Percentiles rank a stretch among this genome's conserved stretches.
phyloP scores from a whole-genome alignment of 2,329 filamentous ascomycete genomes.

The Pestalotiopsis sp. region DNA sequence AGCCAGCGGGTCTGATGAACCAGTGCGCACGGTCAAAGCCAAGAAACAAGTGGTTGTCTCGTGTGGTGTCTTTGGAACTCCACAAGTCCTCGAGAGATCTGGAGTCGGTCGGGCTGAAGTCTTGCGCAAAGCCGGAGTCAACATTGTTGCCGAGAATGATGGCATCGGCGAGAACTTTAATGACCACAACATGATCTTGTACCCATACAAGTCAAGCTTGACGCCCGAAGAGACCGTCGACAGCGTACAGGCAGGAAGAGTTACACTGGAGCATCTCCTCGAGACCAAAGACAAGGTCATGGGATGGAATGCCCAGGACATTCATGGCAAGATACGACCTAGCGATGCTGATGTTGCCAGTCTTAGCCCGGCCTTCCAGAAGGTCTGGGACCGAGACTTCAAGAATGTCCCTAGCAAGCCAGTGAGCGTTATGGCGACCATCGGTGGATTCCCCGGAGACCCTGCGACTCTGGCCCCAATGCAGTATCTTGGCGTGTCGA shows the following conservation, averaged over 20 bases:
- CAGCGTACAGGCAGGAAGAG: conserved; percentile 28
- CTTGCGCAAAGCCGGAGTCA: conserved; percentile 43
- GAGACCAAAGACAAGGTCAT: conserved; percentile 37
- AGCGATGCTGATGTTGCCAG: conserved; percentile 50
- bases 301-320: conserved; percentile 57
- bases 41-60: conserved; percentile 55
- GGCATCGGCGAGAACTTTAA: conserved; percentile 56
- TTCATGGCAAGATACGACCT: conserved; percentile 51
- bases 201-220: conserved; percentile 51
- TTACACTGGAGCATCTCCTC: conserved; percentile 22
- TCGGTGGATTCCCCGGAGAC: conserved; percentile 17
- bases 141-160: conserved; percentile 50
- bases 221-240: conserved; percentile 46
- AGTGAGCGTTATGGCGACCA: conserved; percentile 42
- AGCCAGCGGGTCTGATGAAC: conserved; percentile 22
- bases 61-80: conserved; percentile 54
- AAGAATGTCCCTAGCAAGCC: conserved; percentile 39
- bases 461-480: conserved; percentile 13
- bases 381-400: conserved; percentile 54
- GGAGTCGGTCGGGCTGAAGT: conserved; percentile 58
- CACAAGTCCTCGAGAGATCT: conserved; percentile 62
- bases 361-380: conserved; percentile 51
- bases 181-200: conserved; percentile 52
- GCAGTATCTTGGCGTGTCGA: conserved; percentile 56
- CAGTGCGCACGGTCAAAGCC: conserved; percentile 44